Base-by-base conservation (phyloP, 2,329 filamentous ascomycete genomes). In the Alternaria burnsii region DNA sequence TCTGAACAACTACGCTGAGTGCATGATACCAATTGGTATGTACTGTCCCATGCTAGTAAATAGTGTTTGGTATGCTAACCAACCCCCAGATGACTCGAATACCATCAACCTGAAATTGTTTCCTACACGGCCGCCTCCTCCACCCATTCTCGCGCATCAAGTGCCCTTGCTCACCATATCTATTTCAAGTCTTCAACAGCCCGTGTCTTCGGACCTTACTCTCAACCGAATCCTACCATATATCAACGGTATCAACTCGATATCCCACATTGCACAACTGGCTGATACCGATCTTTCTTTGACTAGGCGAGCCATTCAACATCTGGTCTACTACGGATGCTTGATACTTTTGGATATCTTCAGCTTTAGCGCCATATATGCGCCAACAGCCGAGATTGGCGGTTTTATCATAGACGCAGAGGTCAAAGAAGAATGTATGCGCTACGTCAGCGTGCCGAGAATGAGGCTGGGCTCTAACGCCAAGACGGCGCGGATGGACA, bases 31-130 rank as follows among this genome's bases (percentile, higher is more conserved):
- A 0, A 94, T 97, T 65, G 92, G 92, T 94, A 81, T 65, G 87
- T 82, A 20, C 10, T 32, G 22, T 11, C 32, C 11, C 22, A 5
- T 30, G 8, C 18, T 11, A n/a, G 3, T 20, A 30, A n/a, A 2
- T 26, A 16, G 9, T 26, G 7, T 24, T 3, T 10, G 22, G 22
- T 0, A 22, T 60, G 32, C 41, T 61, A n/a, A 66, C 20, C 12
- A 28, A 55, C 14, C 18, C 22, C 14, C 69, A 93, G 93, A 97
- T 78, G 93, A 97, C 68, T 89, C 93, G 62, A 97, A 97, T 77
- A 97, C 93, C 0, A 89, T 97, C 79, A 97, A 97, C 79, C 92
- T 97, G 85, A 97, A 97, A 80, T 87, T 97, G 51, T 97, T 97
- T 77, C 93, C 93, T 0, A 89, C 92, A 47, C 91, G 94, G 71